Base-by-base conservation (phyloP, 352 stramenopile genomes). In the Globisporangium carolinianum region DNA sequence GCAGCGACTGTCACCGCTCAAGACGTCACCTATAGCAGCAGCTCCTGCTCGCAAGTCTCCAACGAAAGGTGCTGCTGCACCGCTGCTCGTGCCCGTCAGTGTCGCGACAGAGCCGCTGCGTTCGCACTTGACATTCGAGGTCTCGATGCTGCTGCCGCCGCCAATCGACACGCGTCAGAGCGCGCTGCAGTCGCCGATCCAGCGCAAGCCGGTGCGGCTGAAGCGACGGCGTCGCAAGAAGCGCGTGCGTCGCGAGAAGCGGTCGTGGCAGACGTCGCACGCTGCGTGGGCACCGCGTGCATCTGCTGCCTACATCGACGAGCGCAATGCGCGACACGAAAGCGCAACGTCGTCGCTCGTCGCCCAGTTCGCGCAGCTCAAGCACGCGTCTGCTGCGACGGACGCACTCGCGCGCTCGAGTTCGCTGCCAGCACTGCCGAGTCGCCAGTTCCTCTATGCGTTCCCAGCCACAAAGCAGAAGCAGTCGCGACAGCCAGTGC, bases 91-190 rank as follows among this genome's bases (percentile, higher is more conserved):
- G 36, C 55, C 45, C 1, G 58, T 64, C 10, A 73, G 81, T n/a
- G 65, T 68, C 12, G 66, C 61, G 7, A 72, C 72, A 0, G 63
- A 59, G 41, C 59, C 74, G 14, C 67, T 88, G 15, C 73, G 66
- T 7, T 62, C 69, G 24, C 66, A 73, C 41, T 55, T 88, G n/a
- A 89, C 76, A 36, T 83, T 82, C 38, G 70, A 89, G 58, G 83
- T 89, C 38, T 80, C 71, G 47, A 79, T 83, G 72, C 42, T 89
- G 32, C 66, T 88, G 15, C 78, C 78, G 10, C 47, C 58, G 8
- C 75, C 78, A 3, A 58, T 86, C 10, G 72, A 86, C 53, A 66
- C 62, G 11, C 65, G 76, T 10, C 76, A 89, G 59, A 81, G 67
- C 45, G 55, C 67, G 42, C 53, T 89, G 43, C 67, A 72, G 6